phyloP scores from a whole-genome alignment of 140 eudicot genomes.

The Anethum foeniculum region DNA sequence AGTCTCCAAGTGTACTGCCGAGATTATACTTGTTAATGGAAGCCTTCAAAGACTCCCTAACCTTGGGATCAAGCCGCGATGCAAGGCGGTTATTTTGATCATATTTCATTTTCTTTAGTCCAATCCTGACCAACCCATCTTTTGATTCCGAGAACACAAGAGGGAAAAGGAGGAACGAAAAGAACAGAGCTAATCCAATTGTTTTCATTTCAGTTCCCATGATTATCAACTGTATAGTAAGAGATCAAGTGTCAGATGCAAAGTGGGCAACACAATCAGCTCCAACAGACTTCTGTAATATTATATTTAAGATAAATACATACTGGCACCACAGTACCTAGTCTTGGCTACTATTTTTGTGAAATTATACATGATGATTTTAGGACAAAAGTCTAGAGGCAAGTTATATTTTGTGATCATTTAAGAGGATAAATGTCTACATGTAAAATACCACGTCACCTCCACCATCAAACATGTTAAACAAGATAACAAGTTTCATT shows the following conservation, averaged over 20 bases:
- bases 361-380: background rate
- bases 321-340: background rate
- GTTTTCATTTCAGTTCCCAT: conserved; percentile 35
- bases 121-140: conserved; percentile 52
- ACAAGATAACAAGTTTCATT: background rate
- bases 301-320: background rate
- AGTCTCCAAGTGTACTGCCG: conserved; percentile 24
- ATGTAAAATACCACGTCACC: background rate
- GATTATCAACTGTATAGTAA: conserved; percentile 10
- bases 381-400: background rate
- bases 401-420: background rate
- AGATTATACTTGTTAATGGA: conserved; percentile 25
- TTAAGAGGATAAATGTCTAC: background rate
- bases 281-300: background rate
- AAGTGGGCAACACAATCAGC: background rate
- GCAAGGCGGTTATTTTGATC: conserved; percentile 38
- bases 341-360: background rate
- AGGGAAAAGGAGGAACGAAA: conserved; percentile 33
- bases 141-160: conserved; percentile 35
- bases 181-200: conserved; percentile 28
- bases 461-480: background rate
- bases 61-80: conserved; percentile 28
- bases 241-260: conserved; percentile 7
- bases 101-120: conserved; percentile 46
- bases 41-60: conserved; percentile 28